Evolutionary conservation across 2,329 filamentous ascomycete species (phyloP).

Genomic region (Colletotrichum limetticola): DNA sequence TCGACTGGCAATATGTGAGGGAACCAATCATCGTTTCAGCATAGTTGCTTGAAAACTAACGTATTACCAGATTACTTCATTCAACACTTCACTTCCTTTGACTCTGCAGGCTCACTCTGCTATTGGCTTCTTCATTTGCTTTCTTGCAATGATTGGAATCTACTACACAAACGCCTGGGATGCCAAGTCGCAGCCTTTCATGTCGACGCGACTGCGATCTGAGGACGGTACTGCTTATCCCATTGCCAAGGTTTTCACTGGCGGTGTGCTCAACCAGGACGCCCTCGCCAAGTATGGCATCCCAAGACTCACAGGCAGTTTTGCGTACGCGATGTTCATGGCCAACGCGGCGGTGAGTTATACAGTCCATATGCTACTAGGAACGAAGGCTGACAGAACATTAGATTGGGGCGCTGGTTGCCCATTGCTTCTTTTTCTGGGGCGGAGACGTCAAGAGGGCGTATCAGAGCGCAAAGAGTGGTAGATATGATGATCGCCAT

Average conservation of each 20-base stretch:
- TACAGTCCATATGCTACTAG: neutral
- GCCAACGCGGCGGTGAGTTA: slow-evolving; percentile 63
- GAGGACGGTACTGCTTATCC: slow-evolving; percentile 54
- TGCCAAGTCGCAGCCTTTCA: slow-evolving; percentile 60
- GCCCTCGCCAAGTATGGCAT: slow-evolving; percentile 55
- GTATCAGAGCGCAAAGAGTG: slow-evolving; percentile 56
- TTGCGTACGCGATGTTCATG: slow-evolving; percentile 65
- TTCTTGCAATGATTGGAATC: slow-evolving; percentile 59
- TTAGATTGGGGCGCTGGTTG: slow-evolving; percentile 65
- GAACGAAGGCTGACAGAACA: slow-evolving; percentile 17
- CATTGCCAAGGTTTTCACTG: slow-evolving; percentile 50
- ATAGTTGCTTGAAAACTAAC: slow-evolving; percentile 6
- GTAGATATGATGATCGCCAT: slow-evolving; percentile 60
- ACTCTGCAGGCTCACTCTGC: slow-evolving; percentile 59
- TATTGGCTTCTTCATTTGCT: slow-evolving; percentile 59
- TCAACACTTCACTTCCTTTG: slow-evolving; percentile 63
- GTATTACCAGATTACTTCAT: slow-evolving; percentile 60
- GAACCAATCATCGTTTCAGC: neutral
- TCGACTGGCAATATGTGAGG: slow-evolving; percentile 68
- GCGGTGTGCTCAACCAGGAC: slow-evolving; percentile 52
- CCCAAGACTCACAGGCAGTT: slow-evolving; percentile 59
- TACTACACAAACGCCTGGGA: slow-evolving; percentile 63
- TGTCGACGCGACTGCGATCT: slow-evolving; percentile 60
- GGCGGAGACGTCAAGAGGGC: slow-evolving; percentile 60
- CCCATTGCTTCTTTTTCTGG: slow-evolving; percentile 66